Evolutionary conservation across 768 basidiomycete species (phyloP), one percentile per base, ranked within the genome.

Genomic region (Albatrellus ellisii): DNA sequence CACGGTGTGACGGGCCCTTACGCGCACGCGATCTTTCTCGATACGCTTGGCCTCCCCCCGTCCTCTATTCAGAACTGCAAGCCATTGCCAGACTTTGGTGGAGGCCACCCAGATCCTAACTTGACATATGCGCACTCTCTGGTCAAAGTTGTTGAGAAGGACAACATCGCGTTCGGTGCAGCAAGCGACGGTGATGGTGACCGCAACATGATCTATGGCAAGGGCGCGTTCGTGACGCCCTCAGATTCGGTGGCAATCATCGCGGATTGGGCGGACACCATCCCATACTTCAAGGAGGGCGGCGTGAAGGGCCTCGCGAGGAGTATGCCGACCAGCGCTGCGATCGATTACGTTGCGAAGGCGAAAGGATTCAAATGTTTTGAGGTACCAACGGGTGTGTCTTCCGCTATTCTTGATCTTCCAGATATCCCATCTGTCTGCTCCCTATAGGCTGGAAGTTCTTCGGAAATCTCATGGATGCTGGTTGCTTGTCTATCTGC

Each of bases 401-500:
- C 37, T 0, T 17, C 7, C 39, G 31, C 4, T 18, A 37, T 17
- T 25, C 32, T 45, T 15, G 24, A 9, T 4, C 5, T 9, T 11
- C 14, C 28, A 17, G 8, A 17, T 18, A 27, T 12, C 28, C 47
- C 17, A 47, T 33, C 28, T 17, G 36, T 42, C 35, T 14, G 17
- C 7, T 26, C 25, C 11, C 33, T 26, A 12, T 49, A 91, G 92
- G 94, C 49, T 97, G 91, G 91, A 99, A 99, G 64, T 99, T 99
- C 75, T 99, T 99, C 58, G 95, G 95, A 36, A 99, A 98, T 64
- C 69, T 99, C 53, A 99, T 99, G 95, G 95, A 99, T 59, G 95
- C 95, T 15, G 94, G 92, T 0, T 74, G 89, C 33, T 74, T 99
- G 38, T 97, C 94, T 38, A 98, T 99, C 57, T 99, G 95, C 55